These are phyloP conservation scores for Ailanthus altissimus DNA, from an alignment of 345 rosid species.

Conservation along the genomic window DNA sequence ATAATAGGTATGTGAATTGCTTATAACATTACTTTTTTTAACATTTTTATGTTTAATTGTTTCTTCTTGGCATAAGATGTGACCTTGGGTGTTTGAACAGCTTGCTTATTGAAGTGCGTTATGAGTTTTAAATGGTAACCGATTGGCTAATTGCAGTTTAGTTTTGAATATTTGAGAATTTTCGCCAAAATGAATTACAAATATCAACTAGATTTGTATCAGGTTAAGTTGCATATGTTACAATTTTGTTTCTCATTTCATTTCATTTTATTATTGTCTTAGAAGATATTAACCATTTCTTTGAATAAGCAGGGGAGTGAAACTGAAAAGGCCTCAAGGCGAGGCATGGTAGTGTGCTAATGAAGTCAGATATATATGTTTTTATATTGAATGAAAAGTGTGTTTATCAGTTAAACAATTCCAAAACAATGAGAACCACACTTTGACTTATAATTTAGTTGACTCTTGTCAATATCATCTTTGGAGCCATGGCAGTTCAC, in stretches of 20 bases:
- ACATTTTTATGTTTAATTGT: background rate
- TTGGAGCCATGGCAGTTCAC: background rate
- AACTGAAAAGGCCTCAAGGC: background rate
- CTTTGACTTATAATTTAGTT: background rate
- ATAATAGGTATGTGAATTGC: constrained; percentile 56
- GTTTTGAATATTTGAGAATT: background rate
- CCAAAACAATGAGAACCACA: background rate
- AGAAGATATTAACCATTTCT: background rate
- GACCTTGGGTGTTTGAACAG: background rate
- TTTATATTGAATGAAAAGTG: background rate
- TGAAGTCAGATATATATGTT: background rate
- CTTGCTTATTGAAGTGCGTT: background rate
- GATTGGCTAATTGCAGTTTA: background rate
- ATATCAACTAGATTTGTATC: background rate
- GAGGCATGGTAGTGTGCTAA: too few species aligned
- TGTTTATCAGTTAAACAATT: too few species aligned
- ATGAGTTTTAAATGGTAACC: background rate
- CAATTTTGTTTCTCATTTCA: background rate
- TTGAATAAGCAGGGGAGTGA: background rate
- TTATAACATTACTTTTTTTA: too few species aligned
- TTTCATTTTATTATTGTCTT: background rate
- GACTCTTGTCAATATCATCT: background rate
- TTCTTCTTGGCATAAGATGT: background rate
- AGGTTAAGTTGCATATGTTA: background rate
- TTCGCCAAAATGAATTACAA: background rate